phyloP scores from a whole-genome alignment of 768 basidiomycete genomes.

The Kondoa subrosea region DNA sequence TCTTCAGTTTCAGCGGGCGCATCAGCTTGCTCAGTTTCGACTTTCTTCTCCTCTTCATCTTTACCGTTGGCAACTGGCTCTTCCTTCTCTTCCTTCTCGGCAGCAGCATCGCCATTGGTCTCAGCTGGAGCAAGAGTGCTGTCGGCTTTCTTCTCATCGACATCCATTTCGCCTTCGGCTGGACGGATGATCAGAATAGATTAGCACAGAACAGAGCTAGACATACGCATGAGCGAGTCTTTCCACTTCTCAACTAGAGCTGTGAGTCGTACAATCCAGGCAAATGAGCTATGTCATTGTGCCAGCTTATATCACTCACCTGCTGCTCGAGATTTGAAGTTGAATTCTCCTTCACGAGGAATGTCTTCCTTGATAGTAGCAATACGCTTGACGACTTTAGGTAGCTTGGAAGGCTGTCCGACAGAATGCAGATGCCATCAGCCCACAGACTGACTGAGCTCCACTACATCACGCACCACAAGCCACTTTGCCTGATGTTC shows the following conservation, averaged over 20 bases:
- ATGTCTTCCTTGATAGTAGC: slow-evolving; percentile 36
- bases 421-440: not conserved
- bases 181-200: slow-evolving; percentile 1
- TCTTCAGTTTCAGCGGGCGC: not conserved
- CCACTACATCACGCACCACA: slow-evolving; percentile 15
- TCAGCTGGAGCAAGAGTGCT: slow-evolving; percentile 8
- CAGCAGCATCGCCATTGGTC: slow-evolving; percentile 9
- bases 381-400: slow-evolving; percentile 79
- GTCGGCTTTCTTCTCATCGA: slow-evolving; percentile 17
- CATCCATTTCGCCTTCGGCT: slow-evolving; percentile 15
- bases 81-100: not conserved
- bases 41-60: not conserved
- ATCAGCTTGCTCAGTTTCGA: not conserved
- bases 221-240: slow-evolving; percentile 6
- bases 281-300: not conserved
- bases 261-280: slow-evolving; percentile 44
- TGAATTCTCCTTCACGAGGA: slow-evolving; percentile 49
- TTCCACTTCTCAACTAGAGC: slow-evolving; percentile 57
- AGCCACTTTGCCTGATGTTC: slow-evolving; percentile 27
- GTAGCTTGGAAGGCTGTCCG: slow-evolving; percentile 57
- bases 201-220: not conserved
- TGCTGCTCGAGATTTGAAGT: slow-evolving; percentile 38
- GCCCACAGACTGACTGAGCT: not conserved
- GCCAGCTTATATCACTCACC: not conserved
- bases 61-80: not conserved